Evolutionary conservation across 2,329 filamentous ascomycete species (phyloP), one percentile per base, ranked within the genome.

Genomic region (Knoxdaviesia capensis): DNA sequence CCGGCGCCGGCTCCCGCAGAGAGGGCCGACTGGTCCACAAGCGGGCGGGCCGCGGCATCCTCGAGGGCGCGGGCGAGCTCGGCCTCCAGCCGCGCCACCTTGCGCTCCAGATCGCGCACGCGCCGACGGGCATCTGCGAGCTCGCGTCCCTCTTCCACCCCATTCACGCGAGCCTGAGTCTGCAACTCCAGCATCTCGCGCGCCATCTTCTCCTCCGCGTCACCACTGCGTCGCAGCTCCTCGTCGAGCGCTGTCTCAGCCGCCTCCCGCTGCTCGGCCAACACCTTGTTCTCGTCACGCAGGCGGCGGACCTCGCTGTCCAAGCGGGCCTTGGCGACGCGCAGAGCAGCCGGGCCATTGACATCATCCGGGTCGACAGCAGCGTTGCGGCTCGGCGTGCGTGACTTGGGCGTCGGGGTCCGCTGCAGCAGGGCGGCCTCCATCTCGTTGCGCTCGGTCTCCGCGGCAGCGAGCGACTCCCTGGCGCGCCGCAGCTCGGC

Each of bases 361-460:
- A 79, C 59, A 48, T 77, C 75, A 51, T 84, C 80, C 46, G 77
- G 71, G 48, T 83, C 78, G 38, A 80, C 55, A 20, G 20, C 20
- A 20, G 20, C 20, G 20, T 20, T 20, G 20, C 20, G 20, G 20
- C 20, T 20, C 2, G 20, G 20, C 20, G 20, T 20, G 20, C 20
- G 20, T 20, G 20, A 20, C 20, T 20, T 20, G 20, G 20, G 20
- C 20, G 20, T 20, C 20, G 20, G 20, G 20, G 20, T 63, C 46
- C 62, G 64, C n/a, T 65, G 64, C 38, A 66, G 64, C 20, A 83
- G 59, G 50, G 79, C 72, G 32, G 59, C 67, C 43, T 77, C 69
- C 20, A 82, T 57, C 51, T 80, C 75, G 50, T 82, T 75, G 7
- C 77, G 69, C 49, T 84, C 77, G 2, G 74, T 69, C 53, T 75